Conservation (phyloP, 2,329 filamentous ascomycete genomes). For the Scortechinia acanthostroma region DNA sequence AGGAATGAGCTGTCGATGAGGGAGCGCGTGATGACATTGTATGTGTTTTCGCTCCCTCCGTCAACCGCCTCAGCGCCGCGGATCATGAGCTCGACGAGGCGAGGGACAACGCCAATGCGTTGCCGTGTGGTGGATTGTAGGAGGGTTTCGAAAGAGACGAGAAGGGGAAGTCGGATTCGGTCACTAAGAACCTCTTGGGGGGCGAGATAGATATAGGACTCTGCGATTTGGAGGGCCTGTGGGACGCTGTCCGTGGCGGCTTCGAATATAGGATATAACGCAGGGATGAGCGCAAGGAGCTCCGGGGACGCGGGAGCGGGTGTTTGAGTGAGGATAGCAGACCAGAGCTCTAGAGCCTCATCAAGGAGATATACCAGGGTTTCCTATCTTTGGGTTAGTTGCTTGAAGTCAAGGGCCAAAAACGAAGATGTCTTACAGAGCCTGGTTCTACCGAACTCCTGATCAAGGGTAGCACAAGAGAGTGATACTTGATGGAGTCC, state of each 20-base stretch:
- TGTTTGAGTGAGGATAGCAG: constrained; percentile 40
- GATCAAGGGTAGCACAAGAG: constrained; percentile 55
- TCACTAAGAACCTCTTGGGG: constrained; percentile 29
- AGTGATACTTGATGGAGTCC: constrained; percentile 49
- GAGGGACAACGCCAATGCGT: constrained; percentile 27
- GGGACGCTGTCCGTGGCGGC: constrained; percentile 32
- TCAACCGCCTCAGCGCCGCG: constrained; percentile 25
- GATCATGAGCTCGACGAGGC: constrained; percentile 34
- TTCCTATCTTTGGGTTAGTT: constrained; percentile 2
- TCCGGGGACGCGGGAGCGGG: constrained; percentile 30
- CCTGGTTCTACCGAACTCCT: constrained; percentile 51
- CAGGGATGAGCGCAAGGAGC: constrained; percentile 32
- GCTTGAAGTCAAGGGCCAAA: too few species aligned
- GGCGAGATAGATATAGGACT: constrained; percentile 39
- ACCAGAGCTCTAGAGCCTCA: constrained; percentile 61
- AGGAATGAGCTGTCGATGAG: constrained; percentile 32
- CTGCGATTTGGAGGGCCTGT: constrained; percentile 35
- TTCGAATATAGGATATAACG: constrained; percentile 35
- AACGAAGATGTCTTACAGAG: constrained; percentile 35
- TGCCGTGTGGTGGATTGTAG: background rate
- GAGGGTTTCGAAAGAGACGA: background rate
- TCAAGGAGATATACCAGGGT: constrained; percentile 55
- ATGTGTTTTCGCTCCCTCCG: constrained; percentile 25
- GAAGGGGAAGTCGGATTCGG: background rate
- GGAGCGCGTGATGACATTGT: constrained; percentile 26